A percentile compares a stretch with the other conserved stretches of the same genome.
phyloP scores from a whole-genome alignment of 495 filamentous ascomycete species.

The Aspergillus indologenus region DNA sequence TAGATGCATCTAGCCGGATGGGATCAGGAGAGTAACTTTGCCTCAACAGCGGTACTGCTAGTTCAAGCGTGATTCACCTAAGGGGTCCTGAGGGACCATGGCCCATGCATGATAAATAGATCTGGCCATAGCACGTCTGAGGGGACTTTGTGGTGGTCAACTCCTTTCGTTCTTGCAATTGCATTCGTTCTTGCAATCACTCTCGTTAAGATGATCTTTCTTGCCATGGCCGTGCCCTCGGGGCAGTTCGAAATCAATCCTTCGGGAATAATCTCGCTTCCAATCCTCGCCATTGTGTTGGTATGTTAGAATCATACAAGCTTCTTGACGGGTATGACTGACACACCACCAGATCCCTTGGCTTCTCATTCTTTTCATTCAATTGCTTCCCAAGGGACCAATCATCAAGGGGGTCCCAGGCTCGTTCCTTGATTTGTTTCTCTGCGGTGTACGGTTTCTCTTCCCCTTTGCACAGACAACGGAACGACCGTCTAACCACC shows the following conservation, averaged over 20 bases:
- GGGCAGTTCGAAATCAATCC: slow-evolving; percentile 10
- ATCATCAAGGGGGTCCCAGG: slow-evolving; percentile 21
- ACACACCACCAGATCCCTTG: slow-evolving; percentile 18
- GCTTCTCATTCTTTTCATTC: slow-evolving; percentile 16
- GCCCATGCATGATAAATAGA: slow-evolving; percentile 1
- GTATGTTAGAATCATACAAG: slow-evolving; percentile 11
- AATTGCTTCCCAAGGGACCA: slow-evolving; percentile 17
- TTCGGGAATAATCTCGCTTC: slow-evolving; percentile 11
- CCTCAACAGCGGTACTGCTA: not conserved
- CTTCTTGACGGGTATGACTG: not conserved
- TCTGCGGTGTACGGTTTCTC: slow-evolving; percentile 19
- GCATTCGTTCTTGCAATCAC: not conserved
- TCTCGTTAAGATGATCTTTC: slow-evolving; percentile 14
- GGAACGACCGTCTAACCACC: not conserved
- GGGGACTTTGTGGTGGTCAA: not conserved
- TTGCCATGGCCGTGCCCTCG: slow-evolving; percentile 18
- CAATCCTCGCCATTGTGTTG: slow-evolving; percentile 14
- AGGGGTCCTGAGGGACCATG: not conserved
- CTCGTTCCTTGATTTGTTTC: slow-evolving; percentile 11
- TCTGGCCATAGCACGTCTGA: not conserved
- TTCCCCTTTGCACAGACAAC: not conserved
- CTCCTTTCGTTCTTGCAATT: not conserved
- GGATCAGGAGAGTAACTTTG: not conserved
- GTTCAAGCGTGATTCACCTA: not conserved
- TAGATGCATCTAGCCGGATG: not conserved